A percentile compares a stretch with the other conserved stretches of the same genome.
Evolutionary conservation across 495 filamentous ascomycete species (phyloP).

Genomic region (Neurospora sp.): DNA sequence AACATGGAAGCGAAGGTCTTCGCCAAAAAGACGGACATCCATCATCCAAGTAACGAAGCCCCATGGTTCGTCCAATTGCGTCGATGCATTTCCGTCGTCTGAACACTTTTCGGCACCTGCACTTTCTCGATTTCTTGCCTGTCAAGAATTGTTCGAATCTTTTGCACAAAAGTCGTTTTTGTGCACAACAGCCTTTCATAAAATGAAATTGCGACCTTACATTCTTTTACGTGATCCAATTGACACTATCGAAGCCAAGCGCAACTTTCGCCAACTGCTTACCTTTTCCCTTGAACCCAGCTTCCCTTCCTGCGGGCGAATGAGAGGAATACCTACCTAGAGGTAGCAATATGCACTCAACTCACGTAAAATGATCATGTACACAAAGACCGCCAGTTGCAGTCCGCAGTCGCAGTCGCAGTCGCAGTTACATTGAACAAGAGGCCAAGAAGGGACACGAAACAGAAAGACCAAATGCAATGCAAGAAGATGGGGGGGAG

Average conservation of each 20-base stretch:
- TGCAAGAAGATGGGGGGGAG: not conserved
- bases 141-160: not conserved
- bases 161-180: not conserved
- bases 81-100: not conserved
- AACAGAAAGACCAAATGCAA: not conserved
- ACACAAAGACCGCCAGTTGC: not conserved
- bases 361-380: not conserved
- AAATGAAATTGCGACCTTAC: not conserved
- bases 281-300: not conserved
- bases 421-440: not conserved
- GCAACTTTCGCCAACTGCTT: not conserved
- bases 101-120: not conserved
- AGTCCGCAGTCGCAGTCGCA: not conserved
- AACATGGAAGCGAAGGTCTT: not conserved
- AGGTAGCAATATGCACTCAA: not conserved
- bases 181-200: not conserved
- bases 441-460: not conserved
- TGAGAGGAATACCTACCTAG: not conserved
- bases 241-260: not conserved
- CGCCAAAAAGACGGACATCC: not conserved
- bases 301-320: not conserved
- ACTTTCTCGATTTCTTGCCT: not conserved
- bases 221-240: not conserved
- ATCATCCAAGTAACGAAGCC: not conserved
- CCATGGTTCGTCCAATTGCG: not conserved